Evolutionary conservation across 768 basidiomycete species (phyloP), one percentile per base, ranked within the genome.

Genomic region (Boletus speciosus): DNA sequence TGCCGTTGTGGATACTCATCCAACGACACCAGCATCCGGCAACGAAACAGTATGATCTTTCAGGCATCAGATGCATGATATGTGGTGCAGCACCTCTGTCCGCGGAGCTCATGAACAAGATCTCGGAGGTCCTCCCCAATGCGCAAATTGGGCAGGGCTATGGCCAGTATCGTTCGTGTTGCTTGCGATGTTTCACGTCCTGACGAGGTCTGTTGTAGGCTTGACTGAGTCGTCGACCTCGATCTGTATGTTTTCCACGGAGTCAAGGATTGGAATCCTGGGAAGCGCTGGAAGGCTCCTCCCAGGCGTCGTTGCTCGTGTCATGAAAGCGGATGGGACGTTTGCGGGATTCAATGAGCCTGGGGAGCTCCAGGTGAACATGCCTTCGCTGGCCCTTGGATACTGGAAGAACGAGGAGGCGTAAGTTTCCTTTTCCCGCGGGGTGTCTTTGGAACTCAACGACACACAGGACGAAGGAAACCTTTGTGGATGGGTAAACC

Each of bases 11-110:
- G 44, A 47, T 39, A 19, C 5, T 21, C 25, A 37, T 23, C 25
- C 47, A 44, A 59, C 54, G 32, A 34, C 38, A 43, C 14, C 44
- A 85, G 82, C 78, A 83, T 61, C 81, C 80, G n/a, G 74, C 71
- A 5, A 71, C 71, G 49, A 77, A 75, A 61, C 68, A 78, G 5
- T 75, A 77, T 43, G 77, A 84, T 59, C 73, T 87, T 8, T 73
- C 70, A 11, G 74, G 78, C 47, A 73, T 87, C 46, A 79, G 78
- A 51, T 78, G 74, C 53, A 73, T 77, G 63, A 69, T 83, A 51
- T 81, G 74, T 47, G 85, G 85, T 37, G 85, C 84, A 16, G 85
- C 85, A 1, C 86, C 86, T 9, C 62, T 87, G 19, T 81, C 81
- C 5, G 78, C 78, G 12, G 82, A 84, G 42, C 72, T 86, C 11